Base-by-base conservation (phyloP, 2,329 filamentous ascomycete species). In the Myriosclerotinia curreyana region DNA sequence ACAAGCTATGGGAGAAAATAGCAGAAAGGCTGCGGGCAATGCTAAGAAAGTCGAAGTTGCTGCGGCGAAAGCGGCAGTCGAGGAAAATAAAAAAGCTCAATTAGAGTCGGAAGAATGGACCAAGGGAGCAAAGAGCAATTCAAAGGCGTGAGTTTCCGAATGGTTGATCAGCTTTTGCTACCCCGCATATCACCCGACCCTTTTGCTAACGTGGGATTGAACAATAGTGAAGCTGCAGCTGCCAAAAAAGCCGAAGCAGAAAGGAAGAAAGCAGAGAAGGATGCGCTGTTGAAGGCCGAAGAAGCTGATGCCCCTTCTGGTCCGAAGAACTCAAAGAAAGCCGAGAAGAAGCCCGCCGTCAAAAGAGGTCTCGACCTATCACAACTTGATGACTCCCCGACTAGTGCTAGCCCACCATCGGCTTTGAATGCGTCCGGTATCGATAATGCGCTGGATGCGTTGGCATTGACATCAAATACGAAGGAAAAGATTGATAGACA, bases 41-140 rank as follows among this genome's bases (percentile, higher is more conserved):
- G 92, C 93, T 68, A 85, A 92, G 79, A 98, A 99, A 82, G 92
- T 92, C 68, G 92, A 97, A 56, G 88, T 86, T 3, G 94, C 92
- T 1, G 90, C 91, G 11, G 79, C 83, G 64, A 98, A 98, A 79
- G 83, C 87, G 65, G 91, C 91, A 0, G 86, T 77, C 3, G 87
- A 88, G 66, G 84, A 91, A 48, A 79, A 83, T 46, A 88, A 88
- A 77, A 83, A 81, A 62, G 86, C 86, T 5, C 84, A 81, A 3
- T 85, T 77, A 36, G 94, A 97, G 73, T 84, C 87, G 5, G 82
- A 84, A 62, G 82, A 96, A 71, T 99, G 95, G 95, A 73, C 82
- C 14, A 92, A 95, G 78, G 95, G 95, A 49, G 77, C 91, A 62
- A 99, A 98, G 81, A 89, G 83, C 70, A 91, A 80, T 72, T 81